Base-by-base conservation (phyloP, 495 filamentous ascomycete species). In the Aspergillus avenaceus region DNA sequence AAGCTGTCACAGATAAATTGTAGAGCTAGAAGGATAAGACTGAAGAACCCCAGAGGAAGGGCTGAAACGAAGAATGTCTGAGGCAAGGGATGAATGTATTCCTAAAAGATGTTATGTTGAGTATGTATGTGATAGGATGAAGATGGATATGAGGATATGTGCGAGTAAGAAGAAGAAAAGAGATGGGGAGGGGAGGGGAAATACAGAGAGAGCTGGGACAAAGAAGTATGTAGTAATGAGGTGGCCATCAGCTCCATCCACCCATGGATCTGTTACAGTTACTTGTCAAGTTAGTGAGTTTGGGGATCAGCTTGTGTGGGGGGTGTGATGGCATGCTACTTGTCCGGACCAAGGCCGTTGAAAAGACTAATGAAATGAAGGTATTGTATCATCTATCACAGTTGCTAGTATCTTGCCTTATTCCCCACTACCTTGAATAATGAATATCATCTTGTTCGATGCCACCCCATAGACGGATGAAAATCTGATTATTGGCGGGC, bases 261-360 rank as follows among this genome's bases (percentile, higher is more conserved):
- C 24, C 59, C 55, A 56, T 49, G 59, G 59, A 52, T 56, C 53
- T 47, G 50, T 60, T 54, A 45, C 55, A 54, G 42, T 53, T 45
- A 42, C 28, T 37, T 32, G 23, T 22, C 29, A 25, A 12, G 25
- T 13, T 24, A 36, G 32, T 26, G n/a, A 9, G 14, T 37, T 44
- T 42, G 41, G 47, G 54, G 45, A 44, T 55, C 54, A 26, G 51
- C 47, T 51, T n/a, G n/a, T n/a, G 32, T 52, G 47, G 36, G 45
- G 50, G 56, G 59, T 49, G 52, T 58, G 59, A 62, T 55, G 19
- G 38, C 18, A 29, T 49, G 47, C 41, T 49, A 31, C 37, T 27
- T 36, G 26, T 19, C 26, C 14, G 14, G 7, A 21, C 18, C 22
- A 6, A 42, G 8, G 11, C 40, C n/a, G 13, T 42, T n/a, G 40